These are phyloP conservation scores for Pythium pectinolyticum DNA, from an alignment of 352 stramenopile species.

Conservation along the genomic window DNA sequence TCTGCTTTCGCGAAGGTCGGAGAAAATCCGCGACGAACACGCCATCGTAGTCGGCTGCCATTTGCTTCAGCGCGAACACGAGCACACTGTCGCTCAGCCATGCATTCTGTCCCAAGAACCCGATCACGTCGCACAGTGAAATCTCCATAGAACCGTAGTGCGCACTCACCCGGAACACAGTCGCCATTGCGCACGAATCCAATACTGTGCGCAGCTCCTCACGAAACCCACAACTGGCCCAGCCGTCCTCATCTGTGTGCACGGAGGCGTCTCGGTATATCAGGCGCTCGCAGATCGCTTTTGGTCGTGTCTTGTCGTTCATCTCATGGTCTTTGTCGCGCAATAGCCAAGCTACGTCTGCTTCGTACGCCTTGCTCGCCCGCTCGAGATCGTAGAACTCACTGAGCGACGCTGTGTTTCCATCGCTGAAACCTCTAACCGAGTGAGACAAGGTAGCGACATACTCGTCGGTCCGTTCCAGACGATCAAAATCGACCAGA, in stretches of 20 bases:
- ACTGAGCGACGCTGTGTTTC: neutral
- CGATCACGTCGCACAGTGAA: neutral
- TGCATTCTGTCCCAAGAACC: neutral
- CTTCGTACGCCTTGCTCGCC: neutral
- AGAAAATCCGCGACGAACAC: neutral
- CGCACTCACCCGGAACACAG: neutral
- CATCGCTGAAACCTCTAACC: neutral
- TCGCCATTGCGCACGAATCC: neutral
- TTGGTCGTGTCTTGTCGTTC: neutral
- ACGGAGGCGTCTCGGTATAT: too few species aligned
- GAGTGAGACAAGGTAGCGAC: neutral
- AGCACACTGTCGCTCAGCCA: neutral
- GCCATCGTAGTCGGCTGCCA: neutral
- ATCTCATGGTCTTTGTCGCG: neutral
- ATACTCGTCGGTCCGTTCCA: neutral
- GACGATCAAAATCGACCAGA: neutral
- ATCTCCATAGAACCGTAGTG: neutral
- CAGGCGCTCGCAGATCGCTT: neutral
- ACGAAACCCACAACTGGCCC: too few species aligned
- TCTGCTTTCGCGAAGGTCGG: neutral
- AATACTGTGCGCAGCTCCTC: neutral
- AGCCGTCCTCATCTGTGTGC: too few species aligned
- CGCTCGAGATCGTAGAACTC: neutral
- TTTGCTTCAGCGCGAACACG: neutral
- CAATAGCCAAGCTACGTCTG: neutral